Evolutionary conservation across 495 filamentous ascomycete species (phyloP).

Genomic region (Rusavskia elegans): DNA sequence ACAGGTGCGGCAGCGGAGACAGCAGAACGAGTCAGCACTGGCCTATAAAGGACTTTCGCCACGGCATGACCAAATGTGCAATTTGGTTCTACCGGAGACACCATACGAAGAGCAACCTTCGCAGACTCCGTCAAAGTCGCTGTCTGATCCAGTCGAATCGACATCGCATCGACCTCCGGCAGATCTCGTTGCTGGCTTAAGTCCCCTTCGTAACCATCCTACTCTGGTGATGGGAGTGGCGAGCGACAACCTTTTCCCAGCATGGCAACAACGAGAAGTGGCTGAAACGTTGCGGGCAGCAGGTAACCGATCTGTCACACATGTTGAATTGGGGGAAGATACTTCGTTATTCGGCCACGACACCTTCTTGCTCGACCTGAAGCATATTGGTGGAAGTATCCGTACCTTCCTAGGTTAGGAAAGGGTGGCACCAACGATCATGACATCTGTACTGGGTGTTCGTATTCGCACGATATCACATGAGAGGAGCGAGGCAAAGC

Average conservation of each 20-base stretch:
- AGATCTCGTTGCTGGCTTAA: conserved; percentile 66
- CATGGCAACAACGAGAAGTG: conserved; percentile 95
- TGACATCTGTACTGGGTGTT: too few relatives aligned
- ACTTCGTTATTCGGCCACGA: conserved; percentile 90
- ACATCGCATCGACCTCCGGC: conserved; percentile 35
- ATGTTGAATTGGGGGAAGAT: conserved; percentile 86
- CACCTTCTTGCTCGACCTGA: conserved; percentile 84
- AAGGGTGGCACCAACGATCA: too few relatives aligned
- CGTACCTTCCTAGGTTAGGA: conserved; percentile 53
- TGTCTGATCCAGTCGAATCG: conserved; percentile 2
- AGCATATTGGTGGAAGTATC: conserved; percentile 75
- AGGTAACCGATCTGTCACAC: conserved; percentile 66
- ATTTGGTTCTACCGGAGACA: conserved; percentile 63
- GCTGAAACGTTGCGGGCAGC: conserved; percentile 61
- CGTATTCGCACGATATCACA: too few relatives aligned
- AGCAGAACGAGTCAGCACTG: conserved; percentile 33
- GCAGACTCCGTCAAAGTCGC: conserved; percentile 17
- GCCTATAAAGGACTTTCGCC: conserved; percentile 14
- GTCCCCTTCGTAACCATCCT: conserved; percentile 53
- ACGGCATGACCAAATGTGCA: conserved; percentile 41
- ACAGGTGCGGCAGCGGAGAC: conserved; percentile 30
- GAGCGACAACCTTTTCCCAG: conserved; percentile 92
- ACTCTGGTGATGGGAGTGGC: conserved; percentile 85
- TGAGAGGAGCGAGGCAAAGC: not conserved
- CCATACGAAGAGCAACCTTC: conserved; percentile 71